Evolutionary conservation across 768 basidiomycete genomes (phyloP).

Genomic region (Rhizopogon sp.): DNA sequence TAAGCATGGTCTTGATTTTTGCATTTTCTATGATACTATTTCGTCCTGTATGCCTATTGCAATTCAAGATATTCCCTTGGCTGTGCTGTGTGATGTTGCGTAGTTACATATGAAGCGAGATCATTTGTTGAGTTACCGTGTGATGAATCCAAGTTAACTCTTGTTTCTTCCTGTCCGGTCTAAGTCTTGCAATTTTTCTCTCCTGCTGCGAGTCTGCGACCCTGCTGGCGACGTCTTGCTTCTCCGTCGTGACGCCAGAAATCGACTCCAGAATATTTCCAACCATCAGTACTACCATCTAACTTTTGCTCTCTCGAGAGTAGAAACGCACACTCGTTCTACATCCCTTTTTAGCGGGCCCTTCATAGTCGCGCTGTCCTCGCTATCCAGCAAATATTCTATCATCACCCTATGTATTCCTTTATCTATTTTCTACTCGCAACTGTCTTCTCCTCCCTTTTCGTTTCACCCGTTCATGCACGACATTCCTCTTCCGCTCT

Average conservation of each 20-base stretch:
- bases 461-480: slow-evolving; percentile 25
- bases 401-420: slow-evolving; percentile 21
- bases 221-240: slow-evolving; percentile 14
- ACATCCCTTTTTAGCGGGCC: slow-evolving; percentile 16
- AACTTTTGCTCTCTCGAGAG: slow-evolving; percentile 7
- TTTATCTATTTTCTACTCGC: slow-evolving; percentile 21
- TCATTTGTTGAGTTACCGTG: slow-evolving; percentile 3
- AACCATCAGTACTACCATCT: neutral
- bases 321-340: slow-evolving; percentile 37
- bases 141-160: slow-evolving; percentile 3
- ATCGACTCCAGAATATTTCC: neutral
- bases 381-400: slow-evolving; percentile 28
- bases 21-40: neutral
- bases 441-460: slow-evolving; percentile 17
- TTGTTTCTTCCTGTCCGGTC: slow-evolving; percentile 9
- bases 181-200: slow-evolving; percentile 9
- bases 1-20: slow-evolving; percentile 31
- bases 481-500: slow-evolving; percentile 34
- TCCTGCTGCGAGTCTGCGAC: slow-evolving; percentile 11
- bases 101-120: neutral
- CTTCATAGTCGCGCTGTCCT: slow-evolving; percentile 24
- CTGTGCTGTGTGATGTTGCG: neutral
- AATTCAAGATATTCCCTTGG: slow-evolving; percentile 8
- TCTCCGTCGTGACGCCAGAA: slow-evolving; percentile 12
- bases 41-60: neutral